Percentiles rank a stretch among this genome's conserved stretches.
phyloP scores from a whole-genome alignment of 331 rosid genomes.

The Rhamnella rubrinervis region DNA sequence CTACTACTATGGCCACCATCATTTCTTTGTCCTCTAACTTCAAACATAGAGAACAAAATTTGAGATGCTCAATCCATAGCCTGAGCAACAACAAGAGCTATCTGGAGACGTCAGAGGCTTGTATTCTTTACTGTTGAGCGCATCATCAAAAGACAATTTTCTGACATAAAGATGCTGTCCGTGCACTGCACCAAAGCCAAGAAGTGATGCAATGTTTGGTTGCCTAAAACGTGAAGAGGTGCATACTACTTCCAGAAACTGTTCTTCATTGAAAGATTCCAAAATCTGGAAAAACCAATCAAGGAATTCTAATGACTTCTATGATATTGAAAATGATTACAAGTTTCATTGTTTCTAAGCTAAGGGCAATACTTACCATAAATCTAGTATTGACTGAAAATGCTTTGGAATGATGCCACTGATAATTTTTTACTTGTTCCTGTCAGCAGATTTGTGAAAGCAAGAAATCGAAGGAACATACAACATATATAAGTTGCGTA shows the following conservation, averaged over 20 bases:
- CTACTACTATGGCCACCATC: not conserved
- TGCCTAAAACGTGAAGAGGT: conserved; percentile 72
- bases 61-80: too few species aligned
- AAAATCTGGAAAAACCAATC: conserved; percentile 40
- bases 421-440: conserved; percentile 67
- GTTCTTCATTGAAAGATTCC: conserved; percentile 68
- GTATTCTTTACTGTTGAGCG: not conserved
- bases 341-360: not conserved
- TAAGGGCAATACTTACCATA: conserved; percentile 44
- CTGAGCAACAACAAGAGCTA: not conserved
- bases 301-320: conserved; percentile 3
- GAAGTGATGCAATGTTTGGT: conserved; percentile 69
- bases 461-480: not conserved
- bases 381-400: conserved; percentile 67
- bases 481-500: conserved; percentile 28
- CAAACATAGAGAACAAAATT: not conserved
- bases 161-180: conserved; percentile 73
- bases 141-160: conserved; percentile 50
- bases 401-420: conserved; percentile 79
- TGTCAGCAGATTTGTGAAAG: conserved; percentile 17
- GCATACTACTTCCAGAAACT: conserved; percentile 69
- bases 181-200: conserved; percentile 71
- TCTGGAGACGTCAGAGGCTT: too few species aligned
- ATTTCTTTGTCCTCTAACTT: not conserved
- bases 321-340: conserved; percentile 1